phyloP scores from a whole-genome alignment of 345 rosid genomes.

The Moringa oleifera region DNA sequence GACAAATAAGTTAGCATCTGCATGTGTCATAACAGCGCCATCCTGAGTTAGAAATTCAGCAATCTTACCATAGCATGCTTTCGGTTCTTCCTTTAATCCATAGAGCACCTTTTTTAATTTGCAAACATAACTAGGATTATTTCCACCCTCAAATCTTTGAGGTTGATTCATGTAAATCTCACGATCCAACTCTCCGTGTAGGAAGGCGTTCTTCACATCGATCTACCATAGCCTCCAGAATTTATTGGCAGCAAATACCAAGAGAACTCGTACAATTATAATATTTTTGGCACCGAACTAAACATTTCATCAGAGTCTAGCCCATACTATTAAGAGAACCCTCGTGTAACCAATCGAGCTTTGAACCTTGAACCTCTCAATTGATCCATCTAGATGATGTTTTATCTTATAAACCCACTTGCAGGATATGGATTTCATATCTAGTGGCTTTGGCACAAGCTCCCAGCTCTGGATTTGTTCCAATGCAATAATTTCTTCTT shows the following conservation, averaged over 20 bases:
- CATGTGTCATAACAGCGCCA: not conserved
- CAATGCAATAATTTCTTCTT: not conserved
- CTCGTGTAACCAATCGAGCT: not conserved
- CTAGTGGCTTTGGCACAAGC: not conserved
- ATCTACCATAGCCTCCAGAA: too few species aligned
- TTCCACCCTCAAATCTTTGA: too few species aligned
- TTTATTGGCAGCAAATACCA: too few species aligned
- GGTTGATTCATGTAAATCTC: too few species aligned
- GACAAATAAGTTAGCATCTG: constrained; percentile 8
- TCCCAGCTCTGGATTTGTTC: not conserved
- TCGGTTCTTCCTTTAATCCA: too few species aligned
- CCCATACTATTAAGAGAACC: not conserved
- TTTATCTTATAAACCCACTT: constrained; percentile 1
- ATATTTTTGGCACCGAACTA: not conserved
- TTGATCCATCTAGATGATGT: not conserved
- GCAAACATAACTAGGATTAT: too few species aligned
- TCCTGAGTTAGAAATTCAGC: not conserved
- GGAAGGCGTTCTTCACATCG: too few species aligned
- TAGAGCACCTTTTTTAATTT: too few species aligned
- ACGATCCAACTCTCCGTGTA: too few species aligned
- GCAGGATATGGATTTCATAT: not conserved
- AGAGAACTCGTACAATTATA: too few species aligned
- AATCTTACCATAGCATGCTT: not conserved
- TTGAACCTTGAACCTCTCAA: not conserved
- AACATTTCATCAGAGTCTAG: not conserved